These are phyloP conservation scores for Eimeria tenella DNA, from an alignment of 169 alveolate genomes.

Conservation along the genomic window DNA sequence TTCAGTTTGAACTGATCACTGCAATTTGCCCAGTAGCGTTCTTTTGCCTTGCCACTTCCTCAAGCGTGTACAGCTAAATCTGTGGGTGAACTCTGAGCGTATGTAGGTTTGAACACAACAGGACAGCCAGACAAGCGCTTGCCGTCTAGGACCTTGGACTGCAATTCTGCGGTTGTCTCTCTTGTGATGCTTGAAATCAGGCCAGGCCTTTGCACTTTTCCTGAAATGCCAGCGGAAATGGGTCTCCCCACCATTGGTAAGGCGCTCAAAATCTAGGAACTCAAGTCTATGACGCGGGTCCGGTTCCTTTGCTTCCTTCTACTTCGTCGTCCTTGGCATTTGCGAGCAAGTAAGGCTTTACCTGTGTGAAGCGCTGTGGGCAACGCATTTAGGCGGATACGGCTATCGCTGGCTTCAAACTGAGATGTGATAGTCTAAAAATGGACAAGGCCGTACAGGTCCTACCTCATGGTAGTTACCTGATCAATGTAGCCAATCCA, in stretches of 20 bases:
- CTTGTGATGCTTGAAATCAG: conserved; percentile 77
- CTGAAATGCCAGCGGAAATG: conserved; percentile 92
- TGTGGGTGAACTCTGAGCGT: too few species aligned
- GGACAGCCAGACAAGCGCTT: background rate
- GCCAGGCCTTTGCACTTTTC: conserved; percentile 92
- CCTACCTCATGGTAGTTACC: conserved; percentile 93
- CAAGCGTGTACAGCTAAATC: too few species aligned
- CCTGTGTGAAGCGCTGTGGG: background rate
- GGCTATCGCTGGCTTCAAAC: conserved; percentile 85
- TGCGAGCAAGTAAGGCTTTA: too few species aligned
- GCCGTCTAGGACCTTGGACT: background rate
- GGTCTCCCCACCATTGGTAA: conserved; percentile 89
- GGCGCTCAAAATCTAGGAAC: background rate
- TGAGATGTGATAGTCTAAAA: conserved; percentile 81
- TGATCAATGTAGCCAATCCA: conserved; percentile 93
- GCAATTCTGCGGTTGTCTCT: background rate
- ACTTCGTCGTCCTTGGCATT: too few species aligned
- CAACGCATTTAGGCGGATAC: conserved; percentile 71
- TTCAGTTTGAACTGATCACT: too few species aligned
- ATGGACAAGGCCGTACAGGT: conserved; percentile 84
- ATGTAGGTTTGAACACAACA: background rate
- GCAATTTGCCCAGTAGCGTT: too few species aligned
- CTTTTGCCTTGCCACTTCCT: too few species aligned
- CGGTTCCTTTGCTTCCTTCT: background rate
- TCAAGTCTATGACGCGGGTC: background rate